Evolutionary conservation across 257 asterid genomes (phyloP).

Genomic region (Craterostigma plantagineum): DNA sequence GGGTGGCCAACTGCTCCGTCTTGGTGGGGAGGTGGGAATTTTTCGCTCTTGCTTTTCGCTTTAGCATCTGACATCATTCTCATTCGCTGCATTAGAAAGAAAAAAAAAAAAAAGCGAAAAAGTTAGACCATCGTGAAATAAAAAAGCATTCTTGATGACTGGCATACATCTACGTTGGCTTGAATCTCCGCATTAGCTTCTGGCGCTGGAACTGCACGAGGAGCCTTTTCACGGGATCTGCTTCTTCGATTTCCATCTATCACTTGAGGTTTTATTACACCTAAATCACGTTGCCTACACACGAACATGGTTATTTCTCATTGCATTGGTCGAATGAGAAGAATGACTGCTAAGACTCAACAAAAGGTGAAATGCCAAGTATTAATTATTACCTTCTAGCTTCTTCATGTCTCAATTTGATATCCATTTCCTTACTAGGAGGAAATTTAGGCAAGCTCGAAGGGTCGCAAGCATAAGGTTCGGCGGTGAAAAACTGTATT

Average conservation of each 20-base stretch:
- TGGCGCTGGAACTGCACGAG: constrained; percentile 83
- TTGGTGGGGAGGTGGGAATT: constrained; percentile 91
- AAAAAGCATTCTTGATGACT: neutral
- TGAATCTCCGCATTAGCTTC: constrained; percentile 95
- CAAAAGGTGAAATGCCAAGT: no score
- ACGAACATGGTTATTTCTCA: neutral
- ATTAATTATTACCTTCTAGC: constrained; percentile 44
- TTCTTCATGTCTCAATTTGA: constrained; percentile 75
- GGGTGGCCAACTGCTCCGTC: constrained; percentile 72
- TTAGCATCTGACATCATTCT: constrained; percentile 39
- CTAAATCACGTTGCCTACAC: no score
- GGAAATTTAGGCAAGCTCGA: constrained; percentile 76
- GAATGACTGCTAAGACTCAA: no score
- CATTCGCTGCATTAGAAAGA: constrained; percentile 42
- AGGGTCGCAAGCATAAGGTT: constrained; percentile 50
- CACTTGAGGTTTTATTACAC: no score
- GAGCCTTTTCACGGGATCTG: constrained; percentile 35
- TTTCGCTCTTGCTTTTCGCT: constrained; percentile 66
- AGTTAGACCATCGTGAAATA: no score
- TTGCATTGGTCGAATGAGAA: no score
- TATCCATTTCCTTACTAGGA: constrained; percentile 90
- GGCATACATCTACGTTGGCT: constrained; percentile 67
- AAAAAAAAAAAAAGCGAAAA: no score
- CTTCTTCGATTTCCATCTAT: no score
- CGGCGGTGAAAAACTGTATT: neutral